Base-by-base conservation (phyloP, 331 rosid genomes). In the Rhamnella rubrinervis region DNA sequence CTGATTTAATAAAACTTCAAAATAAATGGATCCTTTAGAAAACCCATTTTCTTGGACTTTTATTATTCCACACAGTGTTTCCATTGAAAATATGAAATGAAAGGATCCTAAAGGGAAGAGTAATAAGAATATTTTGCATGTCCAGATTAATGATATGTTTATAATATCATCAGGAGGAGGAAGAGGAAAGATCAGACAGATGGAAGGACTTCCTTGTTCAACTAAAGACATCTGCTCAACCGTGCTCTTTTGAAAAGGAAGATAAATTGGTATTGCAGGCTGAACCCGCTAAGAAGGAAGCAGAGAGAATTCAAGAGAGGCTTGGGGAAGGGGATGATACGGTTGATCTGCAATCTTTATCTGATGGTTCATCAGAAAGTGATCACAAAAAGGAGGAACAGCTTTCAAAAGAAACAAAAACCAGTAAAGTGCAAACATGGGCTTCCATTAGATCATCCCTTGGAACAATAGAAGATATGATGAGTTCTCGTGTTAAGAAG, bases 131-230 rank as follows among this genome's bases (percentile, higher is more conserved):
- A 9, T 49, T 31, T 20, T 65, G 59, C 55, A 15, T 37, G 31
- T 65, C n/a, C 59, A 25, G 47, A 63, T 73, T 65, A 47, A 62
- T 67, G 57, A 68, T 77, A 40, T 66, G 49, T 81, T 80, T 38
- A 56, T 75, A 83, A 38, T 78, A 69, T 15, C 11, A 53, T 76
- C 80, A 90, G 98, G 86, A 86, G 79, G 98, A 93, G 85, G 98
- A 93, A 74, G 83, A 64, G 19, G 98, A 93, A 80, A 86, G 96
- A 78, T 81, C 85, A 41, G 61, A 70, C 73, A 85, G 83, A 76
- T 90, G 98, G 98, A 81, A 62, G 58, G 73, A 77, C 77, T 93
- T 93, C 72, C 85, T 93, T 61, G 87, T 85, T 70, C 88, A 76
- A 72, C 14, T 86, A 70, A 83, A 31, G 26, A 59, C 55, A 47